Evolutionary conservation across 1,139 yeast species (phyloP), one percentile per base, ranked within the genome.

Genomic region (Williopsis jadinii): DNA sequence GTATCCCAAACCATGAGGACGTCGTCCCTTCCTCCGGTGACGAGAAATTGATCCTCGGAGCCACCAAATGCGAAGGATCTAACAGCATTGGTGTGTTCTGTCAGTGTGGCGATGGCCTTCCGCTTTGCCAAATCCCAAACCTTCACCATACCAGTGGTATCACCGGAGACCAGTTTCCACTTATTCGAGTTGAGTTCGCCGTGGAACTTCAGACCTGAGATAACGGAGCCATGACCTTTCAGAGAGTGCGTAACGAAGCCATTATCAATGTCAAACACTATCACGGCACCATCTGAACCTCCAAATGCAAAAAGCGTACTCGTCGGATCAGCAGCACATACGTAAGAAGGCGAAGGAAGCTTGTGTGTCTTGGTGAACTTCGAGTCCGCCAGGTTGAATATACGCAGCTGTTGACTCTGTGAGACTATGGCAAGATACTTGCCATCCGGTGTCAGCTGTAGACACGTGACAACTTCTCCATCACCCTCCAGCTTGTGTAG

Each of bases 161-260:
- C 95, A 53, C 95, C 97, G 54, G 87, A 77, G 12, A 87, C 84
- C 46, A 92, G 69, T 54, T 71, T 71, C 97, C 97, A 92, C 42
- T 77, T 71, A 11, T 75, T 66, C 4, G 83, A 70, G 50, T 84
- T 81, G 39, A 78, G 67, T 43, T 80, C 83, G 19, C 95, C 95
- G 59, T 74, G 71, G 60, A 92, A 87, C 30, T 69, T 65, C 43
- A 92, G 63, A 3, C 95, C 78, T 44, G 95, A 84, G 35, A 92
- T 73, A 8, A 95, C 84, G n/a, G 95, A 82, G 15, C 95, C 95
- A 61, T 94, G 99, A 1, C 98, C 97, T 59, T 86, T 83, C 47
- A 92, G 73, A 13, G 87, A 81, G 63, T 92, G 98, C 0, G 98
- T 92, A 2, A 84, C 77, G 51, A 75, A 87, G 1, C 95, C 94